phyloP scores from a whole-genome alignment of 352 stramenopile species.

The Phytophthora vignae region DNA sequence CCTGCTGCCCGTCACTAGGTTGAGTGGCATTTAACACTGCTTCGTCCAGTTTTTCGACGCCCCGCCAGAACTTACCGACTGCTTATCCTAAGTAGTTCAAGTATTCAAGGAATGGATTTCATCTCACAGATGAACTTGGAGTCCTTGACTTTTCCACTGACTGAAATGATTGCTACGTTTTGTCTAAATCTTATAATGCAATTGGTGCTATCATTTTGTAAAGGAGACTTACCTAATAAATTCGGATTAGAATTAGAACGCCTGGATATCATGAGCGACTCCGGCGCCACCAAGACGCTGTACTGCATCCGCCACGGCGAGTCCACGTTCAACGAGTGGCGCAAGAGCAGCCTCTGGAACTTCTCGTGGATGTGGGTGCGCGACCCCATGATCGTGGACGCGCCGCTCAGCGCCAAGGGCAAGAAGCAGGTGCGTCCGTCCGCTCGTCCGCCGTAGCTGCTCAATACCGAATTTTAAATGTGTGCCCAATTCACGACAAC shows the following conservation, averaged over 20 bases:
- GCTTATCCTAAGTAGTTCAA: not conserved
- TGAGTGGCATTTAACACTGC: constrained; percentile 1
- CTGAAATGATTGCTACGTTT: not conserved
- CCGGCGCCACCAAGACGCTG: constrained; percentile 59
- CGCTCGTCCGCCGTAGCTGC: not conserved
- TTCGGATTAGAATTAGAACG: not conserved
- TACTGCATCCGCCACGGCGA: constrained; percentile 91
- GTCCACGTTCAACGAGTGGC: constrained; percentile 91
- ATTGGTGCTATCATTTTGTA: not conserved
- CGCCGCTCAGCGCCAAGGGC: constrained; percentile 76
- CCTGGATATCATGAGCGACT: constrained; percentile 14
- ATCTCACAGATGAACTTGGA: too few relatives aligned
- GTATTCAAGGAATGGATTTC: too few relatives aligned
- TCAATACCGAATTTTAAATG: not conserved
- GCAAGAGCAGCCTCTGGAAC: constrained; percentile 75
- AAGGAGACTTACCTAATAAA: not conserved
- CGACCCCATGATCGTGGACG: constrained; percentile 88
- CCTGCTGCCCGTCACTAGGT: not conserved
- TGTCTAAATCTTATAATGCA: not conserved
- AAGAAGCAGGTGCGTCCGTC: constrained; percentile 60
- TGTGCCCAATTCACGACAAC: not conserved
- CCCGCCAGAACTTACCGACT: constrained; percentile 12
- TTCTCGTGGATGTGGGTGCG: constrained; percentile 89
- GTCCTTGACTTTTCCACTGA: too few relatives aligned
- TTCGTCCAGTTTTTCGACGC: constrained; percentile 23